Base-by-base conservation (phyloP, 2,329 filamentous ascomycete species). In the Capronia americana region DNA sequence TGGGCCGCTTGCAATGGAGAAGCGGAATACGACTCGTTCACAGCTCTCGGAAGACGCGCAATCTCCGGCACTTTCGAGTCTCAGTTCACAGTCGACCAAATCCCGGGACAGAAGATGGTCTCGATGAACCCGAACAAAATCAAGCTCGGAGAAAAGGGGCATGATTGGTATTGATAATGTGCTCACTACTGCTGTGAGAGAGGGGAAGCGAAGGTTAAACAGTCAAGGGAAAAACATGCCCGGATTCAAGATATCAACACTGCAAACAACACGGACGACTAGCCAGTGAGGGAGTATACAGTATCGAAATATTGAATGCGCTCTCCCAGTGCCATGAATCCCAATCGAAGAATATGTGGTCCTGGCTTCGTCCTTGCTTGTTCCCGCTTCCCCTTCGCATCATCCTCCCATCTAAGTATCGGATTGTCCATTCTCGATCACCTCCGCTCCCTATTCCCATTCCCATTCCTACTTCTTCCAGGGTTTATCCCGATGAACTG, bases 61-160 rank as follows among this genome's bases (percentile, higher is more conserved):
- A 82, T 89, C 46, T 85, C 84, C 4, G 86, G 86, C 12, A 82
- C 82, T 1, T 89, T 89, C 70, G 87, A 89, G 74, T 80, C 82
- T 44, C 82, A 83, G 17, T 82, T 84, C 67, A 85, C 82, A 12
- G 82, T 83, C 38, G 81, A 84, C 65, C 79, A 78, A 2, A 80
- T 88, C 54, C 87, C 86, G 0, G 85, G 85, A 0, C 85, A 87
- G 74, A 79, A 85, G 44, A 80, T 89, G 59, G 64, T 88, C 55
- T 85, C 82, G 44, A 77, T 88, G 77, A 88, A 89, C 76, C 87
- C 86, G 1, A 82, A 81, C 63, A 82, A 81, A 38, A 79, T 83
- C 69, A 84, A 81, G 68, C 74, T 79, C 23, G 85, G 85, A 0
- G 86, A 88, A 72, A 80, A 84, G 32, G 84, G 84, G 1, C 77